Conservation (phyloP, 768 basidiomycete species). For the Boletus edulis region DNA sequence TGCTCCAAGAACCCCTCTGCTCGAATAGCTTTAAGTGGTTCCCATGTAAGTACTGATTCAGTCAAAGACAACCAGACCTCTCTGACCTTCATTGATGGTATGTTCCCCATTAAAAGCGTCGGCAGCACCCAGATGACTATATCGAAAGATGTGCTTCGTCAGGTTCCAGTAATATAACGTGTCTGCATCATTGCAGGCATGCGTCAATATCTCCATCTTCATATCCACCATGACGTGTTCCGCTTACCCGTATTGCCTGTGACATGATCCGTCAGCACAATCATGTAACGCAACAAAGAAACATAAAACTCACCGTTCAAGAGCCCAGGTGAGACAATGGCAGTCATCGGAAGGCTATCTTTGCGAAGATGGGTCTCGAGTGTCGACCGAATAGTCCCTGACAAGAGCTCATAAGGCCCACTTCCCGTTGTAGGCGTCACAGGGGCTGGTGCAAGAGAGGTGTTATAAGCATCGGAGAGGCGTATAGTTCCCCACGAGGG, state of each 20-base stretch:
- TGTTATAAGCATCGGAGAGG: conserved; percentile 36
- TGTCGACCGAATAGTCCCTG: conserved; percentile 42
- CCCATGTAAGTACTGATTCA: not conserved
- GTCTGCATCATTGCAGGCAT: conserved; percentile 28
- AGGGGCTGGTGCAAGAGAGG: conserved; percentile 41
- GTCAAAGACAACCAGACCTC: too few species aligned
- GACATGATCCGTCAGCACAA: conserved; percentile 2
- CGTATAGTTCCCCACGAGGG: conserved; percentile 36
- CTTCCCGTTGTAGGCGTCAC: conserved; percentile 38
- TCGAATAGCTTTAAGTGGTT: conserved; percentile 22
- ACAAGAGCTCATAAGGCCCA: conserved; percentile 39
- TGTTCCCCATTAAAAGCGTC: conserved; percentile 37
- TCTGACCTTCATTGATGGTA: conserved; percentile 29
- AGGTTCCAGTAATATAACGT: conserved; percentile 46
- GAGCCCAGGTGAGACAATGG: conserved; percentile 37
- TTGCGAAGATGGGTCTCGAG: conserved; percentile 32
- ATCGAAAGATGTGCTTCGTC: conserved; percentile 47
- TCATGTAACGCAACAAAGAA: not conserved
- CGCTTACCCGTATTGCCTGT: conserved; percentile 25
- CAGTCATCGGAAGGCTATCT: conserved; percentile 20
- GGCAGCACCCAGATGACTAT: conserved; percentile 29
- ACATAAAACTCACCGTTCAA: conserved; percentile 15
- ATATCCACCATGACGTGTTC: conserved; percentile 17
- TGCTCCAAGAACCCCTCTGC: conserved; percentile 29
- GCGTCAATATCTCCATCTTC: conserved; percentile 21